phyloP scores from a whole-genome alignment of 2,329 filamentous ascomycete species.

The Aspergillus costaricaensis region DNA sequence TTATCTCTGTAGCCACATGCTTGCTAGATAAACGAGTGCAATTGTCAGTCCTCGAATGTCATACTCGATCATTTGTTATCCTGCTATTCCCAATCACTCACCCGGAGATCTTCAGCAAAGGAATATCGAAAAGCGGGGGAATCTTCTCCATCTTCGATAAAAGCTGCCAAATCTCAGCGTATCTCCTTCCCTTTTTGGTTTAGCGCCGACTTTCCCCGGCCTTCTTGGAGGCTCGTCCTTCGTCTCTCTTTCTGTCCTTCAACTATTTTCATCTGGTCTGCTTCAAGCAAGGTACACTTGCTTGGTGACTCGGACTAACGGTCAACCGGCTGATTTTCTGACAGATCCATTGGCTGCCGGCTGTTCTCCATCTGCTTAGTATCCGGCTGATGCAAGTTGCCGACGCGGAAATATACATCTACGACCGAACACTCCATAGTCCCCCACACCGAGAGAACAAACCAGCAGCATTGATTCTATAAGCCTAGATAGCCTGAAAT shows the following conservation, averaged over 20 bases:
- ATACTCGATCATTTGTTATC: not conserved
- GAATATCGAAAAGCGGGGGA: not conserved
- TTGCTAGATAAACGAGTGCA: not conserved
- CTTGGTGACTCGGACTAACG: no score
- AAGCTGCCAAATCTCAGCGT: not conserved
- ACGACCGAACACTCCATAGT: no score
- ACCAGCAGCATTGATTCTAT: no score
- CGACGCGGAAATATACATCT: no score
- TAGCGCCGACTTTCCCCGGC: slow-evolving; percentile 13
- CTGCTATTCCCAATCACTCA: not conserved
- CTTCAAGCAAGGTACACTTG: no score
- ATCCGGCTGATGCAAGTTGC: no score
- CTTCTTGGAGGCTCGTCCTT: not conserved
- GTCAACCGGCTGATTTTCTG: no score
- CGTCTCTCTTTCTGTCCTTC: not conserved
- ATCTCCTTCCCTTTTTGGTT: slow-evolving; percentile 24
- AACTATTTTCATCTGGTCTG: not conserved
- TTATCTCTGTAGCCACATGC: not conserved
- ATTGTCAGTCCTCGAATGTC: not conserved
- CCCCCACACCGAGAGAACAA: no score
- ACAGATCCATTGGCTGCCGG: no score
- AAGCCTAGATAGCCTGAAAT: not conserved
- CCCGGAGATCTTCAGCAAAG: not conserved
- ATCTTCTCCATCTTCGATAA: no score
- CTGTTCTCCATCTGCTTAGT: no score